Evolutionary conservation across 495 filamentous ascomycete genomes (phyloP).

Genomic region (Tuber microsphaerosporum): DNA sequence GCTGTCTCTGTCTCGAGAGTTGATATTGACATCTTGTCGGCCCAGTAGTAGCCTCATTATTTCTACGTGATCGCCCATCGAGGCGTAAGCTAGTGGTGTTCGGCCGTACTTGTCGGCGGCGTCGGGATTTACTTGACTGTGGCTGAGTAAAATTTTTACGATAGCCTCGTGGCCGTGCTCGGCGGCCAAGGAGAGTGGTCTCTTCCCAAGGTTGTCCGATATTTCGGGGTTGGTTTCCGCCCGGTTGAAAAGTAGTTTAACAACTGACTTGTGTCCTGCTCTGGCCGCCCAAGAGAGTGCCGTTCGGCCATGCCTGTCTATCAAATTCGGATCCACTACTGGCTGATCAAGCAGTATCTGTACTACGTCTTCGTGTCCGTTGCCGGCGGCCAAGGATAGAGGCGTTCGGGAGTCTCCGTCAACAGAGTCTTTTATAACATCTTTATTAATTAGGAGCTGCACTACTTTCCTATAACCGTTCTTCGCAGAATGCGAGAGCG

Average conservation of each 20-base stretch:
- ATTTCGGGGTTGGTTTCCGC: background rate
- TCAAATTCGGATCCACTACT: background rate
- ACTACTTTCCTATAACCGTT: background rate
- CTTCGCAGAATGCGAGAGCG: slow-evolving; percentile 17
- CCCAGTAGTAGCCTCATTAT: background rate
- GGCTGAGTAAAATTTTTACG: background rate
- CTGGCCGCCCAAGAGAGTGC: slow-evolving; percentile 19
- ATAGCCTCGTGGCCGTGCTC: background rate
- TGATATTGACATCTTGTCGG: background rate
- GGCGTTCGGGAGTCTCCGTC: background rate
- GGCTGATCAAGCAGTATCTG: background rate
- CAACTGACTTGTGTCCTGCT: slow-evolving; percentile 15
- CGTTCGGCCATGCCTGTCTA: slow-evolving; percentile 2
- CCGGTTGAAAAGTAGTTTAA: slow-evolving; percentile 6
- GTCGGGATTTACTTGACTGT: background rate
- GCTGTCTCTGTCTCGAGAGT: background rate
- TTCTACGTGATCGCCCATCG: background rate
- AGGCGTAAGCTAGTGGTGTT: background rate
- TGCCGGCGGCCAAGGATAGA: background rate
- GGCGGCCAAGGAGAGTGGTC: background rate
- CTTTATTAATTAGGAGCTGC: background rate
- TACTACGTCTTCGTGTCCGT: background rate
- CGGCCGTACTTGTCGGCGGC: background rate
- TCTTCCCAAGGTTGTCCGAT: background rate
- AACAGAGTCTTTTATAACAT: background rate